These are phyloP conservation scores for Plenodomus tracheiphilus DNA, from an alignment of 2,329 filamentous ascomycete genomes.

Conservation along the genomic window DNA sequence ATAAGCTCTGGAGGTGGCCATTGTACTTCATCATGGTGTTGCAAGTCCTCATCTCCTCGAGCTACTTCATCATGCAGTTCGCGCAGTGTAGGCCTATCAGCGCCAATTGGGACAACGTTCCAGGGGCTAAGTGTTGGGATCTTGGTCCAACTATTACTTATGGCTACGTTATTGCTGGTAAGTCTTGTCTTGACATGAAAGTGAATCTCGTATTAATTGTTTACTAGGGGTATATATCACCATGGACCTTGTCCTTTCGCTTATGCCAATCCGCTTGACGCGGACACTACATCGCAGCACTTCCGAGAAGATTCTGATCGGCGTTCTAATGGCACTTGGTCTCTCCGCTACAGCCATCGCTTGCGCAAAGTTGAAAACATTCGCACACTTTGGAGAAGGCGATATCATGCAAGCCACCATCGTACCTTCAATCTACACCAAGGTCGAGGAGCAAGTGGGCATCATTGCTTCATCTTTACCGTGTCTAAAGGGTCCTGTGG, in stretches of 20 bases:
- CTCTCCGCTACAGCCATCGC: slow-evolving; percentile 27
- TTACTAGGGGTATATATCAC: slow-evolving; percentile 23
- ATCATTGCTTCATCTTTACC: slow-evolving; percentile 34
- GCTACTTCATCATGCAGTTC: slow-evolving; percentile 31
- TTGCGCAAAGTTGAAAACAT: slow-evolving; percentile 31
- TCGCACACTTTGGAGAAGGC: slow-evolving; percentile 23
- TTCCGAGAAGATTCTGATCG: slow-evolving; percentile 29
- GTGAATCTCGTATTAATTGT: neutral
- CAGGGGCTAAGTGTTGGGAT: slow-evolving; percentile 27
- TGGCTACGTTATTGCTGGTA: slow-evolving; percentile 30
- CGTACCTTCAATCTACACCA: slow-evolving; percentile 26
- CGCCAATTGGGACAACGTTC: slow-evolving; percentile 25
- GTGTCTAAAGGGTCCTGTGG: slow-evolving; percentile 24
- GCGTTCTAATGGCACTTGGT: slow-evolving; percentile 27
- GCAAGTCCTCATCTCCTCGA: slow-evolving; percentile 23
- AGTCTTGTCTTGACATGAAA: neutral
- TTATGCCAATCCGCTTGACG: slow-evolving; percentile 30
- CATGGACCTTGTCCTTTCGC: slow-evolving; percentile 31
- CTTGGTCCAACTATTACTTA: slow-evolving; percentile 22
- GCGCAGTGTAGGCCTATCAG: slow-evolving; percentile 29
- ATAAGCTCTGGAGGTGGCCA: slow-evolving; percentile 21
- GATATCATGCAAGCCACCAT: slow-evolving; percentile 32
- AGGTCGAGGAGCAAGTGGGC: slow-evolving; percentile 30
- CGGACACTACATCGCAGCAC: slow-evolving; percentile 22
- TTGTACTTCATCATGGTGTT: slow-evolving; percentile 28